Evolutionary conservation across 352 stramenopile species (phyloP).

Genomic region (Pilasporangium apinafurcum): DNA sequence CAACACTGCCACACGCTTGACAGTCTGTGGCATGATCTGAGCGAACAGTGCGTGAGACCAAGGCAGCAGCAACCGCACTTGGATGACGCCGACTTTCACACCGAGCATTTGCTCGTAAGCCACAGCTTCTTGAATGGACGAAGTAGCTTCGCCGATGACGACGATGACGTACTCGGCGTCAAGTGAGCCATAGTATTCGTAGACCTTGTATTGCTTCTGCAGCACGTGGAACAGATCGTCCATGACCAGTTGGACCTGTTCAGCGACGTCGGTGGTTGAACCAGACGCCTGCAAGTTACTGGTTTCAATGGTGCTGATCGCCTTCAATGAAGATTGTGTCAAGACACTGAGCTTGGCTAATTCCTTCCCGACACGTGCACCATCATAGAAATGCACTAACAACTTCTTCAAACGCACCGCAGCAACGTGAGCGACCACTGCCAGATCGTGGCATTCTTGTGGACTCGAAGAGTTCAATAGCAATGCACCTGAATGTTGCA

Average conservation of each 20-base stretch:
- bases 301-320: slow-evolving; percentile 24
- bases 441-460: slow-evolving; percentile 77
- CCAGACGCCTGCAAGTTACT: slow-evolving; percentile 1
- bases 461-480: slow-evolving; percentile 62
- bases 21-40: slow-evolving; percentile 37
- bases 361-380: slow-evolving; percentile 54
- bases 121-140: slow-evolving; percentile 47
- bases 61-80: slow-evolving; percentile 64
- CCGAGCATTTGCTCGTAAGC: slow-evolving; percentile 74
- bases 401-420: slow-evolving; percentile 52
- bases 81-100: slow-evolving; percentile 67
- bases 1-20: slow-evolving; percentile 61
- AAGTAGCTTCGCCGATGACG: slow-evolving; percentile 55
- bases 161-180: slow-evolving; percentile 72
- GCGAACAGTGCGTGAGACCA: slow-evolving; percentile 76
- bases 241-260: slow-evolving; percentile 71
- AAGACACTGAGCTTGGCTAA: slow-evolving; percentile 52
- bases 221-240: slow-evolving; percentile 68
- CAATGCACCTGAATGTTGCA: slow-evolving; percentile 65
- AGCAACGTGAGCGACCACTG: slow-evolving; percentile 67
- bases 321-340: slow-evolving; percentile 40
- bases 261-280: slow-evolving; percentile 24
- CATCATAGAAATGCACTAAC: slow-evolving; percentile 80
- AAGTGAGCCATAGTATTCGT: slow-evolving; percentile 64
- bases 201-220: slow-evolving; percentile 73